Conservation (phyloP, 2,329 filamentous ascomycete genomes). For the Lizonia empirigonia region DNA sequence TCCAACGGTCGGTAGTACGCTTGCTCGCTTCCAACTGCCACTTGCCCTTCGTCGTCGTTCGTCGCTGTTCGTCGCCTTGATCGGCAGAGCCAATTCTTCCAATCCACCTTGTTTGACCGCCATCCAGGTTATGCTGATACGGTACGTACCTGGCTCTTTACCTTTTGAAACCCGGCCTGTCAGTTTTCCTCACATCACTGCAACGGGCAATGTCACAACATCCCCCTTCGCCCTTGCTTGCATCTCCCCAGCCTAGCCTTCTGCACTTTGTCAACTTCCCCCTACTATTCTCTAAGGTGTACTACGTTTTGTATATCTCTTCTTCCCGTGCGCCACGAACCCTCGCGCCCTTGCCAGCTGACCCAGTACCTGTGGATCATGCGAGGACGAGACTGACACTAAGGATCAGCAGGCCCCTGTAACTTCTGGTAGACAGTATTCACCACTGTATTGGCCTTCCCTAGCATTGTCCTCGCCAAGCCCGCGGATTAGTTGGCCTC, state of each 20-base stretch:
- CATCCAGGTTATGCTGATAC: constrained; percentile 51
- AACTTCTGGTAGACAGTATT: constrained; percentile 30
- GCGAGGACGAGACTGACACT: constrained; percentile 37
- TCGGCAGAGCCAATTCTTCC: constrained; percentile 22
- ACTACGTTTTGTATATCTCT: constrained; percentile 19
- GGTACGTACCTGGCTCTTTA: constrained; percentile 40
- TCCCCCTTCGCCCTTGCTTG: constrained; percentile 23
- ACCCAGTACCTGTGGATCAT: constrained; percentile 32
- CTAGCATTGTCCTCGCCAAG: constrained; percentile 26
- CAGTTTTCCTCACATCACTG: constrained; percentile 35
- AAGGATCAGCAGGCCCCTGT: constrained; percentile 29
- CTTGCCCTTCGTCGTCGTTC: background rate
- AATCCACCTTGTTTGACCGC: constrained; percentile 34
- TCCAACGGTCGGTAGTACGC: constrained; percentile 17
- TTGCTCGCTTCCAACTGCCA: constrained; percentile 2
- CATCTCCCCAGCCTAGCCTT: constrained; percentile 17
- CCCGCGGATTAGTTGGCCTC: constrained; percentile 20
- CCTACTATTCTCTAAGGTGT: constrained; percentile 6
- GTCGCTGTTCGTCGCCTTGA: background rate
- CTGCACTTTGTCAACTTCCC: constrained; percentile 8
- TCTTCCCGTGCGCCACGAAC: constrained; percentile 26
- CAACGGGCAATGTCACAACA: constrained; percentile 43
- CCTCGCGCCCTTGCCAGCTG: constrained; percentile 27
- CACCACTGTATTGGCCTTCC: constrained; percentile 11
- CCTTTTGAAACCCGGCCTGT: constrained; percentile 43